Percentiles rank a stretch among this genome's conserved stretches.
Evolutionary conservation across 2,329 filamentous ascomycete genomes (phyloP).

Genomic region (Xylariaceae sp.): DNA sequence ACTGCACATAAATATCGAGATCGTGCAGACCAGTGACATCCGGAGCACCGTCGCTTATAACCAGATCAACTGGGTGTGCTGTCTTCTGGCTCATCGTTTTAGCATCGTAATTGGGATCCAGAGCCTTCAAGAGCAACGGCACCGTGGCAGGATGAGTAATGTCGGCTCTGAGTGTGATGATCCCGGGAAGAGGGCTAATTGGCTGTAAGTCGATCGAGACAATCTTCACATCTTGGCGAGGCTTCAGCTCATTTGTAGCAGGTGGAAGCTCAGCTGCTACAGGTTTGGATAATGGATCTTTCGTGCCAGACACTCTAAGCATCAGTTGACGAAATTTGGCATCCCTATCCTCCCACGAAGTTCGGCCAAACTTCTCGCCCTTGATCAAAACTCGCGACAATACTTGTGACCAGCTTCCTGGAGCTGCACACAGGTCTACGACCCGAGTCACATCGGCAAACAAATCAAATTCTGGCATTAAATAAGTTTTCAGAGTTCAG

Average conservation of each 20-base stretch:
- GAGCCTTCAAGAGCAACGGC: slow-evolving; percentile 71
- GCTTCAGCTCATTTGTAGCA: slow-evolving; percentile 19
- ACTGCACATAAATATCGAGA: slow-evolving; percentile 96
- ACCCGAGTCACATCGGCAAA: slow-evolving; percentile 88
- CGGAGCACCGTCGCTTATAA: slow-evolving; percentile 91
- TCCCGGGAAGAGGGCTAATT: slow-evolving; percentile 89
- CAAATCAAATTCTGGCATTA: slow-evolving; percentile 75
- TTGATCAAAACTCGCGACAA: slow-evolving; percentile 90
- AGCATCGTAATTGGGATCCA: slow-evolving; percentile 67
- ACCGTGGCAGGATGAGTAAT: slow-evolving; percentile 97
- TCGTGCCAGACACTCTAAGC: slow-evolving; percentile 45
- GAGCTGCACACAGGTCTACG: slow-evolving; percentile 92
- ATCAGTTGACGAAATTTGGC: slow-evolving; percentile 60
- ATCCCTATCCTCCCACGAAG: slow-evolving; percentile 83
- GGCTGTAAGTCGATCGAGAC: slow-evolving; percentile 95
- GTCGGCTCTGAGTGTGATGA: slow-evolving; percentile 87
- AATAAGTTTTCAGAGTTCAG: not conserved
- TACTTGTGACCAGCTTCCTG: slow-evolving; percentile 96
- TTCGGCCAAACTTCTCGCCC: slow-evolving; percentile 81
- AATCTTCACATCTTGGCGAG: slow-evolving; percentile 77
- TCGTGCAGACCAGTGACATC: slow-evolving; percentile 97
- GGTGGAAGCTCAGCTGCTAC: not conserved
- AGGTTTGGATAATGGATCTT: slow-evolving; percentile 5
- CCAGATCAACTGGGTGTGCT: slow-evolving; percentile 80
- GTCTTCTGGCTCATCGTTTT: slow-evolving; percentile 46